Conservation (phyloP, 306 rosid genomes). For the Vigna nakashimae region DNA sequence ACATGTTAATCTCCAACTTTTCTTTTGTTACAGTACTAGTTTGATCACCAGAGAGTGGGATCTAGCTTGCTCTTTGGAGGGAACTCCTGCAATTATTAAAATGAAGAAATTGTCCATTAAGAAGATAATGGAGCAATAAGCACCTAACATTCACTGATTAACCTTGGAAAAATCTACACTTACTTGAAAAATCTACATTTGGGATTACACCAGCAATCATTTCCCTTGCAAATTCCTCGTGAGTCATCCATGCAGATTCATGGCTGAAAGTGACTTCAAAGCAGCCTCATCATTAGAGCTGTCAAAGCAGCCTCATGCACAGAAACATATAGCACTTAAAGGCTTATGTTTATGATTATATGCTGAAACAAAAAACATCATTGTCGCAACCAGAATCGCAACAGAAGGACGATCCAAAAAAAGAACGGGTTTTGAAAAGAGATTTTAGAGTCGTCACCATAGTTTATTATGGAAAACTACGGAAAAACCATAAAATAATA, state of each 20-base stretch:
- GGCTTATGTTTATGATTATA: no score
- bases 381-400: no score
- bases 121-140: not conserved
- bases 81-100: constrained; percentile 37
- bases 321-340: no score
- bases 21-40: constrained; percentile 57
- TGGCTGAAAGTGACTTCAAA: no score
- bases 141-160: not conserved
- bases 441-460: no score
- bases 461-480: no score
- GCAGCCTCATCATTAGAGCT: no score
- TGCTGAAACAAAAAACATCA: no score
- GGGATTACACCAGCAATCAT: constrained; percentile 76
- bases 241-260: constrained; percentile 66
- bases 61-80: not conserved
- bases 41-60: constrained; percentile 58
- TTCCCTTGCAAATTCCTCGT: constrained; percentile 77
- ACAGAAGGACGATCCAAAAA: no score
- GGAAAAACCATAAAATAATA: no score
- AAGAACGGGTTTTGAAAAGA: no score
- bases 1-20: constrained; percentile 52
- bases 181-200: constrained; percentile 48
- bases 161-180: not conserved
- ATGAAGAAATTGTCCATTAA: not conserved
- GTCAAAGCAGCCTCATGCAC: no score